Conservation (phyloP, 108 stramenopile genomes). For the Pseudonitzschia delicatissima region DNA sequence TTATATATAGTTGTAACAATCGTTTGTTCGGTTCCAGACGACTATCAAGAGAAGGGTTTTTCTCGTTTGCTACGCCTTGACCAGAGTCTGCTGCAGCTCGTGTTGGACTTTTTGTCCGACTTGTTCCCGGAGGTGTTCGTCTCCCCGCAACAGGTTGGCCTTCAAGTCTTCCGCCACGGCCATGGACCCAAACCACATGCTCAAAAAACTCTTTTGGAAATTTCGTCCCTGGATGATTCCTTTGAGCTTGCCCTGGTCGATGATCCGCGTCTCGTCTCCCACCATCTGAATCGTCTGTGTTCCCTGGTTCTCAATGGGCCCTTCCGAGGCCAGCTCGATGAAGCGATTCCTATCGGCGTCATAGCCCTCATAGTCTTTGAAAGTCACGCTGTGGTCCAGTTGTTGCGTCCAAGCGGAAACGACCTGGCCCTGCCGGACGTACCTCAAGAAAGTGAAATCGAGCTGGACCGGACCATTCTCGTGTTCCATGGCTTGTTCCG, state of each 20-base stretch:
- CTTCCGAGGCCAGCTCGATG: conserved; percentile 15
- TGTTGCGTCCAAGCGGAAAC: conserved; percentile 33
- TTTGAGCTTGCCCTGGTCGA: conserved; percentile 30
- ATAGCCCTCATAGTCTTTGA: conserved; percentile 30
- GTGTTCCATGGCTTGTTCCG: conserved; percentile 16
- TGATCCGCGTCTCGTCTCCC: conserved; percentile 28
- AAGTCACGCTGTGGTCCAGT: conserved; percentile 33
- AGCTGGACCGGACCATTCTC: conserved; percentile 22
- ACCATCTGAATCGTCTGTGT: conserved; percentile 25
- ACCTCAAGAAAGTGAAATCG: conserved; percentile 33
- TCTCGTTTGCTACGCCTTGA: no score
- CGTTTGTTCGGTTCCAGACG: no score
- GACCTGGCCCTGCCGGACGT: conserved; percentile 21
- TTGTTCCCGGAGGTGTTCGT: conserved; percentile 3
- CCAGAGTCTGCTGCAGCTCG: not conserved
- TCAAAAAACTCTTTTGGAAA: conserved; percentile 36
- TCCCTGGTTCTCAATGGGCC: conserved; percentile 23
- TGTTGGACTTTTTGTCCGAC: not conserved
- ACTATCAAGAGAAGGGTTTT: no score
- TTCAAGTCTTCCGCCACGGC: conserved; percentile 34
- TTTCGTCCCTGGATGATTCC: conserved; percentile 25
- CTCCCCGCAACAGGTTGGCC: conserved; percentile 14
- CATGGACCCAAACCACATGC: conserved; percentile 42
- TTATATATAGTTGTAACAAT: no score
- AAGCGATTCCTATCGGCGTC: conserved; percentile 29